Conservation (phyloP, 2,329 filamentous ascomycete genomes). For the Neocucurbitaria cava region DNA sequence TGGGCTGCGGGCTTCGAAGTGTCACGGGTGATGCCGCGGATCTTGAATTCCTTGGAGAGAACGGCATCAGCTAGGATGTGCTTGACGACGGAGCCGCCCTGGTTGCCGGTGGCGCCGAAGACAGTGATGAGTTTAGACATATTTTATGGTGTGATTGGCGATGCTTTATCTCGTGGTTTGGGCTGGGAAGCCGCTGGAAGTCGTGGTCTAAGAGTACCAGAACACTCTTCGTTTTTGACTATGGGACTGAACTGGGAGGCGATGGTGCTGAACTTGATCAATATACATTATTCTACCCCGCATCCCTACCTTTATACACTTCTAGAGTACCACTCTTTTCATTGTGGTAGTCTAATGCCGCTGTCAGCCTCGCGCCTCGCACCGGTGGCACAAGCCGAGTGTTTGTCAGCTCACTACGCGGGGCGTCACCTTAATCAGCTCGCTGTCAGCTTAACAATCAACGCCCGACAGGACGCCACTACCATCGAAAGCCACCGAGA, state of each 20-base stretch:
- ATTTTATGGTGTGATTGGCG: constrained; percentile 10
- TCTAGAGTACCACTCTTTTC: not conserved
- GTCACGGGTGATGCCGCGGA: constrained; percentile 62
- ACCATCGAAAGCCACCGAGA: too few species aligned
- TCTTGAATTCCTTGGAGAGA: constrained; percentile 55
- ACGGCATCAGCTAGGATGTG: constrained; percentile 54
- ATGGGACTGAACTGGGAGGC: not conserved
- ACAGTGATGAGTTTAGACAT: constrained; percentile 46
- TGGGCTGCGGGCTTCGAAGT: constrained; percentile 25
- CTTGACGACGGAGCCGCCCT: constrained; percentile 58
- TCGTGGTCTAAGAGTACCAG: too few species aligned
- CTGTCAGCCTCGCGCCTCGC: too few species aligned
- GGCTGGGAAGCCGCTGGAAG: too few species aligned
- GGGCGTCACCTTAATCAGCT: too few species aligned
- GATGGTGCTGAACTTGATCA: not conserved
- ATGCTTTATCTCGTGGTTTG: not conserved
- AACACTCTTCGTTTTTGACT: too few species aligned
- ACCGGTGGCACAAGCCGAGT: too few species aligned
- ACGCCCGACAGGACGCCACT: too few species aligned
- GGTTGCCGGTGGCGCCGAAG: constrained; percentile 62
- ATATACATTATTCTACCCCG: not conserved
- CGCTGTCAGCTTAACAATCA: too few species aligned
- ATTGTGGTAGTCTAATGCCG: too few species aligned
- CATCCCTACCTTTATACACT: not conserved
- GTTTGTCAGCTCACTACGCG: too few species aligned